Conservation (phyloP, 768 basidiomycete genomes). For the Trametes gibbosa region DNA sequence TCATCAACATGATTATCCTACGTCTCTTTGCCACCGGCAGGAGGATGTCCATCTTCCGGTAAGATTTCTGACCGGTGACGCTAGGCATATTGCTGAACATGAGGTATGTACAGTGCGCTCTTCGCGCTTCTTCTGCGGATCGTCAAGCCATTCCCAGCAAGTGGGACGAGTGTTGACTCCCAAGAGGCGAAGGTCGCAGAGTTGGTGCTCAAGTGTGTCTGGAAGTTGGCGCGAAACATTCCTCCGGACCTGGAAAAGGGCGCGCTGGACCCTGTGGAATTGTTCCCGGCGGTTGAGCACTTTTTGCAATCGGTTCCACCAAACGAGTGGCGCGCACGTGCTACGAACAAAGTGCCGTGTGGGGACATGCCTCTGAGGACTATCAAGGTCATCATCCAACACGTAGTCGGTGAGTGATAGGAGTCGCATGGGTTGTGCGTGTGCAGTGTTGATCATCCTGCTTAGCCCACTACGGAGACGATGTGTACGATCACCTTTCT, state of each 20-base stretch:
- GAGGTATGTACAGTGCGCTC: slow-evolving; percentile 51
- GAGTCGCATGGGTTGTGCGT: not conserved
- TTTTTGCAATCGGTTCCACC: slow-evolving; percentile 93
- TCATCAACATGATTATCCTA: slow-evolving; percentile 98
- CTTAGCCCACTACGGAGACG: slow-evolving; percentile 79
- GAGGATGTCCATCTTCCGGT: slow-evolving; percentile 91
- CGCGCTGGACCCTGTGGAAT: slow-evolving; percentile 78
- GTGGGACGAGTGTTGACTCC: slow-evolving; percentile 68
- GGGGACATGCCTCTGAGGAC: slow-evolving; percentile 98
- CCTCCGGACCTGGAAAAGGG: slow-evolving; percentile 85
- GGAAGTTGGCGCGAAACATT: slow-evolving; percentile 95
- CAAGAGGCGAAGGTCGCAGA: slow-evolving; percentile 89
- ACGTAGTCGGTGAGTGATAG: slow-evolving; percentile 79
- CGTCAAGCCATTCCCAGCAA: slow-evolving; percentile 78
- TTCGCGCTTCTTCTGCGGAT: slow-evolving; percentile 82
- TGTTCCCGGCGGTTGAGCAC: slow-evolving; percentile 90
- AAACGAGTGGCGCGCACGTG: slow-evolving; percentile 92
- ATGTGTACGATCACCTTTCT: slow-evolving; percentile 87
- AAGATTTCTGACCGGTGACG: slow-evolving; percentile 26
- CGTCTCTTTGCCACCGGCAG: slow-evolving; percentile 89
- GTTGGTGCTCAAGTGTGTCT: slow-evolving; percentile 92
- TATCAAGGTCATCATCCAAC: slow-evolving; percentile 97
- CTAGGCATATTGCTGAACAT: not conserved
- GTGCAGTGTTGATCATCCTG: not conserved
- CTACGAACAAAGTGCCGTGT: slow-evolving; percentile 87